These are phyloP conservation scores for Phialophora verrucosa DNA, from an alignment of 2,329 filamentous ascomycete species.

Conservation along the genomic window DNA sequence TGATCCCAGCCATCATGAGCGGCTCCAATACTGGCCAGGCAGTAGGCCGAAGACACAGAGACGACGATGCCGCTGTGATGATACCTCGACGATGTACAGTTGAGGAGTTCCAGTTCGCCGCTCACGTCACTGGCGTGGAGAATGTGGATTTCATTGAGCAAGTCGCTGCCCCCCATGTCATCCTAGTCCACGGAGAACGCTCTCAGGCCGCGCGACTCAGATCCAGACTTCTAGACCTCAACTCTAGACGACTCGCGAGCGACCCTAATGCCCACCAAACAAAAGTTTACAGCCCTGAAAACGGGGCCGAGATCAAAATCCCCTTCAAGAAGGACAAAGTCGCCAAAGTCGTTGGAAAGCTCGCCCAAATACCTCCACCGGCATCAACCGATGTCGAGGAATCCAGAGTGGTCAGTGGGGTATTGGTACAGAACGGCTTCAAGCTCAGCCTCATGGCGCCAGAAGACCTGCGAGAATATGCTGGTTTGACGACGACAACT, in stretches of 20 bases:
- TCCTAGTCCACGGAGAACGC: conserved; percentile 94
- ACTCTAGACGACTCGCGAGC: conserved; percentile 57
- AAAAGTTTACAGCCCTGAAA: conserved; percentile 91
- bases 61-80: conserved; percentile 79
- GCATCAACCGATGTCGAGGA: conserved; percentile 53
- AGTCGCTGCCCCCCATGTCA: conserved; percentile 88
- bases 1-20: conserved; percentile 93
- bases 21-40: conserved; percentile 63
- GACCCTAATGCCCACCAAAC: conserved; percentile 74
- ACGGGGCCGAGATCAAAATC: conserved; percentile 92
- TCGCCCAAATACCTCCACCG: conserved; percentile 80
- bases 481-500: conserved; percentile 93
- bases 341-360: conserved; percentile 92
- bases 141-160: conserved; percentile 98
- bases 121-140: conserved; percentile 93
- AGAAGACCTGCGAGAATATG: conserved; percentile 93
- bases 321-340: conserved; percentile 95
- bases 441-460: conserved; percentile 97
- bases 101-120: conserved; percentile 92
- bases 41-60: conserved; percentile 67
- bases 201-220: conserved; percentile 98
- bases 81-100: conserved; percentile 92
- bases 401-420: conserved; percentile 75
- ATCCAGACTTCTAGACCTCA: conserved; percentile 91
- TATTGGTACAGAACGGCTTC: conserved; percentile 96